phyloP scores from a whole-genome alignment of 495 filamentous ascomycete genomes.

The Trichodelitschia bisporula region DNA sequence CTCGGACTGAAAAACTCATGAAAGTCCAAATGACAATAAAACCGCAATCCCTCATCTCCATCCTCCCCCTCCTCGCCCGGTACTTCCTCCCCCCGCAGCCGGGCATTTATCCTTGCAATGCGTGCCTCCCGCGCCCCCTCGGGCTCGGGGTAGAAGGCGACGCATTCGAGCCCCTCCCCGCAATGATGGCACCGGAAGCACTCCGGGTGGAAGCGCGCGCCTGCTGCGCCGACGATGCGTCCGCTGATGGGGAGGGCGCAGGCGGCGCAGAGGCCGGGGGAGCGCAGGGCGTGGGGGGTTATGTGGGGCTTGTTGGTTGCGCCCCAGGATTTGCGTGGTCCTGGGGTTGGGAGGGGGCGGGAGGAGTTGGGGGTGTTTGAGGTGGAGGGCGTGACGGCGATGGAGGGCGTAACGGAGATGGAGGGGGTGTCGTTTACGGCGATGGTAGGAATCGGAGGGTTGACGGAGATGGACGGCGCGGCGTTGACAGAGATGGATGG shows the following conservation, averaged over 20 bases:
- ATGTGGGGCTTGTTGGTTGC: conserved; percentile 11
- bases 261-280: conserved; percentile 58
- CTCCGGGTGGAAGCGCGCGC: conserved; percentile 65
- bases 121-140: conserved; percentile 40
- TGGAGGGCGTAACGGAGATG: conserved; percentile 15
- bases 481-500: conserved; percentile 4
- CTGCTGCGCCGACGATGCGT: conserved; percentile 63
- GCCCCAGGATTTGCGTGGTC: conserved; percentile 4
- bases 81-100: conserved; percentile 31
- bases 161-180: conserved; percentile 66
- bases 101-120: conserved; percentile 36
- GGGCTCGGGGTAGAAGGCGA: conserved; percentile 90
- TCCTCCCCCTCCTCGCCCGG: conserved; percentile 22
- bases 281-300: conserved; percentile 24
- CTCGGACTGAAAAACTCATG: conserved; percentile 83
- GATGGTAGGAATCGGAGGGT: conserved; percentile 8
- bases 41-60: conserved; percentile 45
- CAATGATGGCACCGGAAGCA: conserved; percentile 87
- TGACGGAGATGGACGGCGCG: conserved; percentile 9
- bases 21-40: conserved; percentile 96
- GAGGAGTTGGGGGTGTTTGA: conserved; percentile 1
- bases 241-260: conserved; percentile 70
- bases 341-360: conserved; percentile 13
- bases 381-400: conserved; percentile 17
- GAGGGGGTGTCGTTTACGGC: conserved; percentile 10